Base-by-base conservation (phyloP, 352 stramenopile species). In the Aphanomyces invadans region DNA sequence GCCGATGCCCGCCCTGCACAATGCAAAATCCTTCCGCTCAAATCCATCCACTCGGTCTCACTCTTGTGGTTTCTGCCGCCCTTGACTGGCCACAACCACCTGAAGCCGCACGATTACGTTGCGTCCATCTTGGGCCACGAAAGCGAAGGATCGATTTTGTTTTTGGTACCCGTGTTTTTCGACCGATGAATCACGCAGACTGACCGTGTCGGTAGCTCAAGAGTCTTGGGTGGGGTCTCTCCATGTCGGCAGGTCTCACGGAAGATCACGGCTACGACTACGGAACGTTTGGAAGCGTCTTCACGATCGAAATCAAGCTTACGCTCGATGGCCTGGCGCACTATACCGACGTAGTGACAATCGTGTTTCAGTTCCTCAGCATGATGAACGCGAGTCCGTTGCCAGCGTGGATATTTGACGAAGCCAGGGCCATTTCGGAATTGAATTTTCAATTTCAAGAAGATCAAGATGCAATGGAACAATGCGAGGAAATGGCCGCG, bases 41-140 rank as follows among this genome's bases (percentile, higher is more conserved):
- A 84, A 32, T 80, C 91, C 53, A 89, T 90, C 48, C 80, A 94
- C 70, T 85, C 75, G 15, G 73, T 94, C 11, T 75, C 88, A 55
- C 71, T 92, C 23, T 73, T 81, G 52, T 94, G 83, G 83, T 88
- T 89, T 78, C 74, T 95, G 31, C 81, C 86, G 12, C 71, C 84
- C 0, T 71, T 90, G 32, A 74, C 89, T 66, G 83, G 85, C 4
- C 62, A 75, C 11, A 78, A 93, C 71, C 76, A 79, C 26, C 78
- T 90, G 33, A 92, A 92, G 25, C 86, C 86, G 1, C 75, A 82
- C 21, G 82, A 92, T 53, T 92, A 92, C 42, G 75, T 95, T 23
- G 83, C 81, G 46, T 86, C 78, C 63, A 79, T 95, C 2, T 66
- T 93, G 4, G 86, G 86, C 2, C 80, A 95, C 62, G 86, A 95